Conservation (phyloP, 2,329 filamentous ascomycete genomes). For the Nothophaeocryptopus gaeumannii region DNA sequence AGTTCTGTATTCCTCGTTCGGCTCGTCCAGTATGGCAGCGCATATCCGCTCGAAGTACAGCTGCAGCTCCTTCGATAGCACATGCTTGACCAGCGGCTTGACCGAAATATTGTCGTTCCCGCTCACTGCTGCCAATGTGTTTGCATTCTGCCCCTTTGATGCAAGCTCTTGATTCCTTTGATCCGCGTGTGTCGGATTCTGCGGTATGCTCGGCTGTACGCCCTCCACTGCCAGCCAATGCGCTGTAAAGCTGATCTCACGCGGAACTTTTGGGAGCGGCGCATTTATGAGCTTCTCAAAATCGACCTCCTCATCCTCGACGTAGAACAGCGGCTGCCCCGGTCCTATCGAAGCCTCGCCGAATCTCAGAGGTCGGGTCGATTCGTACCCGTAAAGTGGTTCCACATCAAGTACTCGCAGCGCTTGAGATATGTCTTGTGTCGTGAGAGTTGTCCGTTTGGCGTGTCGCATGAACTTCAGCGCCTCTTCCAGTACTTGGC, state of each 20-base stretch:
- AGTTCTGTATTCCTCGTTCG: constrained; percentile 78
- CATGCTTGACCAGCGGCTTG: constrained; percentile 91
- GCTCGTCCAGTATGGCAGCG: constrained; percentile 80
- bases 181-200: constrained; percentile 79
- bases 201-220: constrained; percentile 91
- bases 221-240: constrained; percentile 98
- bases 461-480: constrained; percentile 94
- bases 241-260: constrained; percentile 88
- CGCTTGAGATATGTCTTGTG: constrained; percentile 84
- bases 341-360: constrained; percentile 92
- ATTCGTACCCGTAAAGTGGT: constrained; percentile 94
- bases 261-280: constrained; percentile 86
- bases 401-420: constrained; percentile 86
- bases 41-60: constrained; percentile 97
- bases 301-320: constrained; percentile 97
- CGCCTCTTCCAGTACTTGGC: constrained; percentile 89
- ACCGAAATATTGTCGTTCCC: constrained; percentile 80
- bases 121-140: constrained; percentile 77
- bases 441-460: constrained; percentile 80
- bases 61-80: constrained; percentile 91
- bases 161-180: constrained; percentile 79
- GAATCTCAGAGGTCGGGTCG: constrained; percentile 80
- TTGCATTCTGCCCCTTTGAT: constrained; percentile 85
- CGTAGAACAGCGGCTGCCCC: constrained; percentile 91
- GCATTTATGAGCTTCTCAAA: constrained; percentile 99